These are phyloP conservation scores for Vitis rotundifolia DNA, from an alignment of 164 flowering plant species.

Conservation along the genomic window DNA sequence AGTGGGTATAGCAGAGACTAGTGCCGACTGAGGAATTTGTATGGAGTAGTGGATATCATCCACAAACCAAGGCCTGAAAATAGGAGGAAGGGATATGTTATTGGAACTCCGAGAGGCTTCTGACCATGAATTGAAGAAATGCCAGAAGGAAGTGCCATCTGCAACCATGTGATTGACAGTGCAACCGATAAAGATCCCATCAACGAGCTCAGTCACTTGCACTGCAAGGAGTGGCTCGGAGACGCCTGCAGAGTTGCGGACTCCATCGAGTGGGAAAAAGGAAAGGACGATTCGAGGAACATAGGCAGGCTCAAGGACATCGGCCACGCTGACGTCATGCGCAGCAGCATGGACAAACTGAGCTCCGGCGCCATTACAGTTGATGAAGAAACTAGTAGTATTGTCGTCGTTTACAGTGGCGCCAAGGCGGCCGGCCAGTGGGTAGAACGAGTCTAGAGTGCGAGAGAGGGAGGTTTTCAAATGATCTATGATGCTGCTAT, in stretches of 20 bases:
- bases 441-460: constrained; percentile 20
- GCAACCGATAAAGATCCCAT: constrained; percentile 44
- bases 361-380: constrained; percentile 44
- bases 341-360: constrained; percentile 46
- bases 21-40: constrained; percentile 14
- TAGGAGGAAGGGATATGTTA: constrained; percentile 22
- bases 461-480: no score
- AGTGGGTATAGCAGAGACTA: no score
- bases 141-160: constrained; percentile 48
- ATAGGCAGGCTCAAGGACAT: constrained; percentile 33
- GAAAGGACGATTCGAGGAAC: constrained; percentile 28
- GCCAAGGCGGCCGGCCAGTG: constrained; percentile 47
- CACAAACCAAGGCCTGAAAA: constrained; percentile 23
- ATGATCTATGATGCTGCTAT: no score
- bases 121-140: constrained; percentile 50
- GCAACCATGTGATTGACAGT: constrained; percentile 34
- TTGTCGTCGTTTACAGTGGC: constrained; percentile 13
- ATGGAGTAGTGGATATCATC: constrained; percentile 8
- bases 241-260: constrained; percentile 21
- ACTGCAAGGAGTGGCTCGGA: constrained; percentile 32
- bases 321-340: constrained; percentile 21
- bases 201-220: constrained; percentile 50
- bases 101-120: constrained; percentile 28
- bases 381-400: constrained; percentile 23
- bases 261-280: constrained; percentile 30